Base-by-base conservation (phyloP, 164 flowering plant species). In the Tinospora cordifolia region DNA sequence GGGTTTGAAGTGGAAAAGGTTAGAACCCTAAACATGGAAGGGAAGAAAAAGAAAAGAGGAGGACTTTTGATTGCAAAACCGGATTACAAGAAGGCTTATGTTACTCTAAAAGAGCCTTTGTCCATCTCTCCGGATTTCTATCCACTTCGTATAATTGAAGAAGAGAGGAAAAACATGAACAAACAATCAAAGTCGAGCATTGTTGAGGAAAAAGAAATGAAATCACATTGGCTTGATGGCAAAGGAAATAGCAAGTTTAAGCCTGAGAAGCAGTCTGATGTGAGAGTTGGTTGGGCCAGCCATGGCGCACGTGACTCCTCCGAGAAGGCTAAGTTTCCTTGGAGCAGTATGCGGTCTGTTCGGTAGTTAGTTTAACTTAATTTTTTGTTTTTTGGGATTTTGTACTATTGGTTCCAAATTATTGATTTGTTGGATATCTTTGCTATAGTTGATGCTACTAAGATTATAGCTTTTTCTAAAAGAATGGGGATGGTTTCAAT, bases 41-140 rank as follows among this genome's bases (percentile, higher is more conserved):
- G 97, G 25, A 91, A 91, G 90, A 89, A 86, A 85, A 89, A 85
- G 85, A 87, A 88, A 74, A 78, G 90, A 27, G 94, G 97, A 6
- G 92, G 97, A 9, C 2, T 89, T 0, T 68, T 91, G 46, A 67
- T 87, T 41, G 90, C 92, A 0, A 84, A 81, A 46, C 92, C 94
- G 0, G 90, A 89, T 63, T 91, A 89, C 79, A 91, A 91, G 74
- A 91, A 91, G 69, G 97, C 94, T 8, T 91, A 89, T 72, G 85
- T 89, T 17, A 88, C 90, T 6, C 80, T 89, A 4, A 82, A 69
- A 74, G 72, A 62, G 39, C 89, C 92, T 0, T 75, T 91, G 12
- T 88, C 91, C 3, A 68, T 91, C 0, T 81, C 86, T 25, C 87
- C 83, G 7, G 88, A 91, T 15, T 60, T 88, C 4, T 91, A 67